These are phyloP conservation scores for Globisporangium rhizosaccharum DNA, from an alignment of 352 stramenopile species.

Conservation along the genomic window DNA sequence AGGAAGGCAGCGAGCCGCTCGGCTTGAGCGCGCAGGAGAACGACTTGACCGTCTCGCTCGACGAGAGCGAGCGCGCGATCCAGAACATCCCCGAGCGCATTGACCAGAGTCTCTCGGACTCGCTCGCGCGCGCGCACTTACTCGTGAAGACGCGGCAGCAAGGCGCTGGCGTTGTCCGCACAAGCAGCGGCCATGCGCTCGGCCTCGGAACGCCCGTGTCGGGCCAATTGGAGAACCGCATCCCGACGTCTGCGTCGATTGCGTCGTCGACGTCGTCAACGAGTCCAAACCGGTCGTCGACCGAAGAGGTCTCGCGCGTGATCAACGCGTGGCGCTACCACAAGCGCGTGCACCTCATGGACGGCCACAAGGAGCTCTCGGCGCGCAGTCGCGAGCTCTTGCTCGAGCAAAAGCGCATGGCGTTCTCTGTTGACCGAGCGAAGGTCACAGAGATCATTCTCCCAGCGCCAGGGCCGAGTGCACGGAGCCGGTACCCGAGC, in stretches of 20 bases:
- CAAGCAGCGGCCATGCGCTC: constrained; percentile 37
- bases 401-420: constrained; percentile 85
- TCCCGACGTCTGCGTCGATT: constrained; percentile 29
- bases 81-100: constrained; percentile 86
- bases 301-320: constrained; percentile 69
- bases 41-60: constrained; percentile 70
- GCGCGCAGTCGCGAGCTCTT: constrained; percentile 70
- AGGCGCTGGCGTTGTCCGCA: constrained; percentile 34
- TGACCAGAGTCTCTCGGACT: constrained; percentile 69
- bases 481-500: constrained; percentile 50
- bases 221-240: constrained; percentile 41
- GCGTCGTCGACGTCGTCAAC: constrained; percentile 26
- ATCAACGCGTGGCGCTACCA: constrained; percentile 83
- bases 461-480: constrained; percentile 38
- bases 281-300: constrained; percentile 54
- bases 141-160: constrained; percentile 73
- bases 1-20: constrained; percentile 89
- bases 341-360: constrained; percentile 85
- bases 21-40: constrained; percentile 39
- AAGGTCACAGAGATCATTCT: constrained; percentile 85
- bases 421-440: constrained; percentile 76
- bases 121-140: constrained; percentile 65
- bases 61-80: constrained; percentile 82
- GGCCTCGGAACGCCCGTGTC: constrained; percentile 30
- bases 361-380: constrained; percentile 82